phyloP scores from a whole-genome alignment of 169 alveolate species.

The Plasmodium relictum region DNA sequence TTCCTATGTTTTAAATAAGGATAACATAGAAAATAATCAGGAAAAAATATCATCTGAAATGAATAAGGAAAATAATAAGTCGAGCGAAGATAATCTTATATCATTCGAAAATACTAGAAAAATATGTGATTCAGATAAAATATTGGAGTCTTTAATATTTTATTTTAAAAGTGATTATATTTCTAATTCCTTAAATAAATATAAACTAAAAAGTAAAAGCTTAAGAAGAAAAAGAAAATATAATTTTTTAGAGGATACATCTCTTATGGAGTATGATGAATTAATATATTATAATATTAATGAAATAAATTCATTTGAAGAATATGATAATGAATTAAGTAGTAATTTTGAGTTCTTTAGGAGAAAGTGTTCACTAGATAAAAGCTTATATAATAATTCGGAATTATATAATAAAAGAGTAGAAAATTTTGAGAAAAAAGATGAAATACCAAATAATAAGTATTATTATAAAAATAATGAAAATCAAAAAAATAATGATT shows the following conservation, averaged over 20 bases:
- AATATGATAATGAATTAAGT: not conserved
- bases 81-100: slow-evolving; percentile 2
- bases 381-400: not conserved
- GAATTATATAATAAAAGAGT: not conserved
- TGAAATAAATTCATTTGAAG: slow-evolving; percentile 35
- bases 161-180: slow-evolving; percentile 17
- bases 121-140: slow-evolving; percentile 21
- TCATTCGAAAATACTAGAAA: slow-evolving; percentile 38
- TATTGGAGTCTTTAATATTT: slow-evolving; percentile 26
- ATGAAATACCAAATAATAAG: not conserved
- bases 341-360: slow-evolving; percentile 20
- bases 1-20: not conserved
- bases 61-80: not conserved
- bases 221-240: slow-evolving; percentile 8
- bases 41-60: too few relatives aligned
- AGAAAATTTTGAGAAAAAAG: not conserved
- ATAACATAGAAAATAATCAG: not conserved
- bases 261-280: slow-evolving; percentile 27
- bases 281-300: slow-evolving; percentile 34
- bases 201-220: not conserved
- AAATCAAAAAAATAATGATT: not conserved
- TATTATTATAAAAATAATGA: slow-evolving; percentile 4
- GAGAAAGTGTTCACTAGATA: not conserved
- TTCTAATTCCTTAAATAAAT: not conserved
- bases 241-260: slow-evolving; percentile 43